Evolutionary conservation across 2,329 filamentous ascomycete genomes (phyloP).

Genomic region (Pseudogymnoascus sp.): DNA sequence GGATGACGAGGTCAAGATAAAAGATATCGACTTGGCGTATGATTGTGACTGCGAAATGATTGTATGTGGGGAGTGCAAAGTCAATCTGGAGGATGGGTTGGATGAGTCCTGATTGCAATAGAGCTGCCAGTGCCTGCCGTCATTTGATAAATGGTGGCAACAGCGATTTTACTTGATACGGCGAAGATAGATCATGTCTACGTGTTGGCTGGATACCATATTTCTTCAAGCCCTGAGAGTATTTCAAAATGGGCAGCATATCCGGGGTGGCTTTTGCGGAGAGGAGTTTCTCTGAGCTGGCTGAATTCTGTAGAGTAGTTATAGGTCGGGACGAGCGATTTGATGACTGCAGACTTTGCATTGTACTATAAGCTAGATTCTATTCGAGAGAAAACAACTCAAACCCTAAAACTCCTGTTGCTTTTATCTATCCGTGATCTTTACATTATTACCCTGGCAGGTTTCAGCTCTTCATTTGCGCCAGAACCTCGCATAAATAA

Average conservation of each 20-base stretch:
- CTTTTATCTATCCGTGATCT: not conserved
- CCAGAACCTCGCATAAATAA: not conserved
- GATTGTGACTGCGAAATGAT: conserved; percentile 13
- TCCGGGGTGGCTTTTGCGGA: not conserved
- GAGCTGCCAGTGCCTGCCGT: not conserved
- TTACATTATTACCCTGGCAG: not conserved
- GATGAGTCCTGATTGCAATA: not conserved
- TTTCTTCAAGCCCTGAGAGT: not conserved
- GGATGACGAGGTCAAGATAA: not conserved
- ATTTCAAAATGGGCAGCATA: not conserved
- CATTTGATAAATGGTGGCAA: not conserved
- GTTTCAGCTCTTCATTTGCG: not conserved
- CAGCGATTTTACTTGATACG: not conserved
- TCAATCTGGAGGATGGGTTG: not conserved
- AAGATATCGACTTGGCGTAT: conserved; percentile 5
- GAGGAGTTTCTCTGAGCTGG: not conserved
- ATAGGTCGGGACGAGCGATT: not conserved
- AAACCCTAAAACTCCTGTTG: not conserved
- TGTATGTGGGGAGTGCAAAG: conserved; percentile 13
- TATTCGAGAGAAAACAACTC: not conserved
- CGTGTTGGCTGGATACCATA: not conserved
- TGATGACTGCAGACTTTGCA: not conserved
- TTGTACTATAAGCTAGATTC: not conserved
- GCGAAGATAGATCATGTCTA: not conserved
- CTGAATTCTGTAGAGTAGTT: not conserved